These are phyloP conservation scores for Solanum chiquidenum DNA, from an alignment of 257 asterid species.

Conservation along the genomic window DNA sequence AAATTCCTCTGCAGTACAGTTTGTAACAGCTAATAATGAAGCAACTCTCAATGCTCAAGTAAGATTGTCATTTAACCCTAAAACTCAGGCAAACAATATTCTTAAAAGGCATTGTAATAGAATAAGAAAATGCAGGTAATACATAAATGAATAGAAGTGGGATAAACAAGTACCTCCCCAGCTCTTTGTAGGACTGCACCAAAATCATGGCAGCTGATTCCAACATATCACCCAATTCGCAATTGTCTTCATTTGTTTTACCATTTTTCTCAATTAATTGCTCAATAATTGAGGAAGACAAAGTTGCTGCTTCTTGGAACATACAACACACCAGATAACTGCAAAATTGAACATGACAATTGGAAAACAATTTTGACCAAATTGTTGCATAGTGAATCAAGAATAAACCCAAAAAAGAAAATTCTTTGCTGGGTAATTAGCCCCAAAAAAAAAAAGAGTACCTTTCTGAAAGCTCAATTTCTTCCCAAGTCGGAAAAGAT, in stretches of 20 bases:
- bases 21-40: background rate
- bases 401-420: background rate
- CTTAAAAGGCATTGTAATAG: background rate
- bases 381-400: background rate
- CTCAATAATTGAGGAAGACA: constrained; percentile 44
- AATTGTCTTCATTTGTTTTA: constrained; percentile 6
- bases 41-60: background rate
- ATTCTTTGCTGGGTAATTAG: background rate
- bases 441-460: background rate
- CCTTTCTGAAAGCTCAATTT: constrained; percentile 57
- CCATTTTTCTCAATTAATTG: constrained; percentile 20
- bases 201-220: constrained; percentile 89
- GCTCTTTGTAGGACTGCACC: constrained; percentile 65
- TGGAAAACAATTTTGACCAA: background rate
- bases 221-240: constrained; percentile 46
- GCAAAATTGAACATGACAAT: constrained; percentile 7
- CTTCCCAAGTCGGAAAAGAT: constrained; percentile 34
- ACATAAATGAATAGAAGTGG: background rate
- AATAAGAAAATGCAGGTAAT: background rate
- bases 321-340: constrained; percentile 66
- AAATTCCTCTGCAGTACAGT: background rate
- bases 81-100: background rate
- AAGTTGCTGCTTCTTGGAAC: constrained; percentile 56
- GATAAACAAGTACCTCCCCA: constrained; percentile 35
- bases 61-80: background rate